Percentiles rank a stretch among this genome's conserved stretches.
Conservation (phyloP, 2,329 filamentous ascomycete species). For the Neonectria neomacrospora region DNA sequence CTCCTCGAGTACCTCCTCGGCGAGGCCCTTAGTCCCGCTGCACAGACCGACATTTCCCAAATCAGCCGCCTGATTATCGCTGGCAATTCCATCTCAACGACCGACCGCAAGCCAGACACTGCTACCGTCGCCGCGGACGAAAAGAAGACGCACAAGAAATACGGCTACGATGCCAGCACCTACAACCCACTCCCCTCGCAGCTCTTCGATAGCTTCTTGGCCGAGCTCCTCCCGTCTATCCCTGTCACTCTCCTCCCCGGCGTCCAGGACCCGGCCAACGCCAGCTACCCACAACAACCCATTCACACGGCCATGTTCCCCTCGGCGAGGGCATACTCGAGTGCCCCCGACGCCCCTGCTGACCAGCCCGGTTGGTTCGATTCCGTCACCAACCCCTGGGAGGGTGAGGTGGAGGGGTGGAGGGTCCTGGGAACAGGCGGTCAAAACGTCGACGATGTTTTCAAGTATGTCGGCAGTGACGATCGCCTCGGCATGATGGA, state of each 20-base stretch:
- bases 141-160: slow-evolving; percentile 76
- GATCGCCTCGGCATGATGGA: slow-evolving; percentile 91
- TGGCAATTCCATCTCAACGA: slow-evolving; percentile 87
- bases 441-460: slow-evolving; percentile 93
- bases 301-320: slow-evolving; percentile 95
- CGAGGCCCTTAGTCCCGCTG: slow-evolving; percentile 72
- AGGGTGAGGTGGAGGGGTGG: slow-evolving; percentile 91
- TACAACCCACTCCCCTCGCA: slow-evolving; percentile 90
- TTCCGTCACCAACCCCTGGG: slow-evolving; percentile 91
- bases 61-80: slow-evolving; percentile 92
- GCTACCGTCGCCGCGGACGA: slow-evolving; percentile 53
- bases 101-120: slow-evolving; percentile 49
- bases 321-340: slow-evolving; percentile 74
- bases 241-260: slow-evolving; percentile 92
- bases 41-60: slow-evolving; percentile 68
- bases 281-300: slow-evolving; percentile 89
- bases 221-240: slow-evolving; percentile 83
- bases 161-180: slow-evolving; percentile 89
- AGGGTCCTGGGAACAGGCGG: slow-evolving; percentile 86
- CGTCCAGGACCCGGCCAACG: slow-evolving; percentile 85
- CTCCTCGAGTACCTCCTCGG: slow-evolving; percentile 90
- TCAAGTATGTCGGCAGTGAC: slow-evolving; percentile 86
- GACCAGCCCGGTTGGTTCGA: slow-evolving; percentile 80
- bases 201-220: slow-evolving; percentile 84
- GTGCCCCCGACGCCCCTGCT: slow-evolving; percentile 53